These are phyloP conservation scores for Xylaria hypoxylon DNA, from an alignment of 2,329 filamentous ascomycete species.

Conservation along the genomic window DNA sequence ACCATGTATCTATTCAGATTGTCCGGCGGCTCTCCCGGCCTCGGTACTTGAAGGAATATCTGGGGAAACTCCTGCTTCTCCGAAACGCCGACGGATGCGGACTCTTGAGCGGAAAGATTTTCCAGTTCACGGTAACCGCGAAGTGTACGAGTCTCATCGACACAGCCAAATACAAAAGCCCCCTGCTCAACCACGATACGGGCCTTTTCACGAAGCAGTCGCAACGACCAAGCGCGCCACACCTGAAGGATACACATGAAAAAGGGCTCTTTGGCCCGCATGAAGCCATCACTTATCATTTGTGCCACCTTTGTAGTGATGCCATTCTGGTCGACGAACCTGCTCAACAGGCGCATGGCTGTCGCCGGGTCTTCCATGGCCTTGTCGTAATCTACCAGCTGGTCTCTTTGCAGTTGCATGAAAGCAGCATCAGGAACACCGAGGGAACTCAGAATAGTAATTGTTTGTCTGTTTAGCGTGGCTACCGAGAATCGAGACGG, in stretches of 20 bases:
- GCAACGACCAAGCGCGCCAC: conserved; percentile 91
- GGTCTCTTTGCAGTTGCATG: conserved; percentile 71
- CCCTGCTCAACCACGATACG: conserved; percentile 84
- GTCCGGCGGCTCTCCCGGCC: conserved; percentile 64
- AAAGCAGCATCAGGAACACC: conserved; percentile 78
- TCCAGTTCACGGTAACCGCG: conserved; percentile 73
- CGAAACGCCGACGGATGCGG: conserved; percentile 55
- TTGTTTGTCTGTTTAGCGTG: conserved; percentile 89
- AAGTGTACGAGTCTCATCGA: conserved; percentile 84
- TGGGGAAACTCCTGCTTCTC: conserved; percentile 75
- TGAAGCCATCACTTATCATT: conserved; percentile 85
- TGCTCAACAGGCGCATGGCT: conserved; percentile 76
- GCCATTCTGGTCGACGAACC: conserved; percentile 86
- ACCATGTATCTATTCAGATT: conserved; percentile 68
- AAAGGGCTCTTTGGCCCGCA: conserved; percentile 80
- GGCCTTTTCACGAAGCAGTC: conserved; percentile 91
- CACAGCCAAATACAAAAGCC: conserved; percentile 87
- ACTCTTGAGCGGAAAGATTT: conserved; percentile 38
- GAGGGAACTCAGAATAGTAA: conserved; percentile 82
- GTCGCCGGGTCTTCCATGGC: conserved; percentile 74
- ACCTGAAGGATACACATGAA: conserved; percentile 80
- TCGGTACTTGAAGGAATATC: conserved; percentile 87
- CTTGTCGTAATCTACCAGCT: conserved; percentile 74
- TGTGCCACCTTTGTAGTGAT: conserved; percentile 79
- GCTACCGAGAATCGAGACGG: conserved; percentile 81